Base-by-base conservation (phyloP, 495 filamentous ascomycete genomes). In the Trichocladium uniseriatum region DNA sequence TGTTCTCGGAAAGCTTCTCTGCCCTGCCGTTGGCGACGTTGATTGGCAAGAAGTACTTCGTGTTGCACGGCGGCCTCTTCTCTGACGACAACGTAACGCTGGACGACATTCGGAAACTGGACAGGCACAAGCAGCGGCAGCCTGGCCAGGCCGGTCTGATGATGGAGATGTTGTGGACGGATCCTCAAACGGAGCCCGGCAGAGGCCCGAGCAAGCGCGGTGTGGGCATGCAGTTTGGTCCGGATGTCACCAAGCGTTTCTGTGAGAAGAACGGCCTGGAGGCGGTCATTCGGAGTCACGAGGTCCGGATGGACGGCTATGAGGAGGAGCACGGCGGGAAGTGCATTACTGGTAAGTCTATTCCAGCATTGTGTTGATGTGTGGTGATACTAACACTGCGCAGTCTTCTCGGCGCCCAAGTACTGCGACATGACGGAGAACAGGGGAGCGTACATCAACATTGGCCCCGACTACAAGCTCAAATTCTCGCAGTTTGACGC, bases 101-200 rank as follows among this genome's bases (percentile, higher is more conserved):
- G 27, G 86, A 97, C 57, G 94, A 98, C 58, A 87, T 99, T 58
- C 77, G 94, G 42, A 94, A 91, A 68, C 74, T 97, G 34, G 80
- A 97, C 64, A 79, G 92, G 55, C 90, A 96, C 68, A 81, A 78
- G 65, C 94, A 97, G 71, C 78, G 87, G 22, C 92, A 99, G 61
- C 92, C 92, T n/a, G 94, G 94, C 19, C 92, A 97, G 64, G 66
- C 82, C 38, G 92, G 92, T 27, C 70, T 99, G 57, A 99, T 99
- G 92, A 97, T 99, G 92, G 92, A 99, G 67, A 99, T 99, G 94
- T 79, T 99, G 16, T 99, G 92, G 92, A 97, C 92, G 0, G 92
- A 99, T 61, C 92, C 92, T 11, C 92, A 97, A 63, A 71, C 81
- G 0, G 72, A 79, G 52, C 86, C 86, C 39, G 92, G 92, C 21